Percentiles rank a stretch among this genome's conserved stretches.
phyloP scores from a whole-genome alignment of 1,139 yeast species.

The Hansenula lynferdii region DNA sequence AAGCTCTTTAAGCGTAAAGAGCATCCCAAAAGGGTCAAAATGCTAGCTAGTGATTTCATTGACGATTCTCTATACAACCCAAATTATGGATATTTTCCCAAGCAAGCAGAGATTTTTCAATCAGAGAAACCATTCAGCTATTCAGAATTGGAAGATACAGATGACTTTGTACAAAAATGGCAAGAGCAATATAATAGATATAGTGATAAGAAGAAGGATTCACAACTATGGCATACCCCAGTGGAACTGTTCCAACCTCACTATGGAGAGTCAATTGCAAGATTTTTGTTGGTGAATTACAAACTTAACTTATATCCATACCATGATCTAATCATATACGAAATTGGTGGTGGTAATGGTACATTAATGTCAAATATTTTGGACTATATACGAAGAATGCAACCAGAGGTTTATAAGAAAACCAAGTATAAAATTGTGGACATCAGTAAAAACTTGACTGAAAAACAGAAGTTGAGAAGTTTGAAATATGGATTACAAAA shows the following conservation, averaged over 20 bases:
- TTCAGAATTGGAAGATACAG: constrained; percentile 53
- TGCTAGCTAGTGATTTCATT: constrained; percentile 74
- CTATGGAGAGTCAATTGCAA: constrained; percentile 81
- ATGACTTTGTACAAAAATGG: constrained; percentile 71
- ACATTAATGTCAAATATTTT: constrained; percentile 78
- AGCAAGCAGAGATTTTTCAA: constrained; percentile 74
- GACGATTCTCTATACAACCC: constrained; percentile 85
- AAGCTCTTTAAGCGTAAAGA: constrained; percentile 37
- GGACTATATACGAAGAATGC: constrained; percentile 54
- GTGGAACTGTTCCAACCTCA: constrained; percentile 80
- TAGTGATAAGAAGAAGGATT: constrained; percentile 29
- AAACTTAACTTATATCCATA: constrained; percentile 63
- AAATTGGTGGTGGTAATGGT: constrained; percentile 91
- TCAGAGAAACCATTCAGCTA: constrained; percentile 59
- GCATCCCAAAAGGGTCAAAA: constrained; percentile 61
- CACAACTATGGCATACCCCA: constrained; percentile 90
- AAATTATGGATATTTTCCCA: constrained; percentile 73
- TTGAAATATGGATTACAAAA: constrained; percentile 18
- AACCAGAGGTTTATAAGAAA: constrained; percentile 67
- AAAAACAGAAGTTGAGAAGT: constrained; percentile 42
- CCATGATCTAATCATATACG: constrained; percentile 67
- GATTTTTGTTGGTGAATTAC: constrained; percentile 66
- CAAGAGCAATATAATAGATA: constrained; percentile 57
- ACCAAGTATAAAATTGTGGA: constrained; percentile 75
- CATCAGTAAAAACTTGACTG: constrained; percentile 64